Percentiles rank a stretch among this genome's conserved stretches.
phyloP scores from a whole-genome alignment of 106 monocot species.

The Dendrobium chrysotoxum region DNA sequence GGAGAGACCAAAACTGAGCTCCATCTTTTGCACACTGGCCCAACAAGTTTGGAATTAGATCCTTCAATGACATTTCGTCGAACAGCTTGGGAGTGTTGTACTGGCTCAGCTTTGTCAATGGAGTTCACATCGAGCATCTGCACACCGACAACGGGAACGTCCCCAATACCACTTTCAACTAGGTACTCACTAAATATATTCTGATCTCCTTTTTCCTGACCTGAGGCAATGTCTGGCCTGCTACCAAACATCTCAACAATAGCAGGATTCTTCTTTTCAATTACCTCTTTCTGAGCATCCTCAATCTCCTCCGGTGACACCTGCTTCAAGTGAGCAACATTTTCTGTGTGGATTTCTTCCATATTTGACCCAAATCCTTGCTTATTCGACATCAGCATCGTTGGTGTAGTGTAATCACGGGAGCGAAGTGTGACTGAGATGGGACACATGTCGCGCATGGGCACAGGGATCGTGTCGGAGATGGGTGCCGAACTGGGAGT shows the following conservation, averaged over 20 bases:
- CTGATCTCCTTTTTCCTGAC: slow-evolving; percentile 34
- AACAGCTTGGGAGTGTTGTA: no score
- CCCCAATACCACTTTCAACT: background rate
- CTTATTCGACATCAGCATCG: background rate
- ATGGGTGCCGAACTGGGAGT: no score
- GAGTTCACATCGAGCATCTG: no score
- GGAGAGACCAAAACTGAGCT: slow-evolving; percentile 40
- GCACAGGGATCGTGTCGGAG: no score
- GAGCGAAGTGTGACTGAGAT: no score
- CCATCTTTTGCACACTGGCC: slow-evolving; percentile 60
- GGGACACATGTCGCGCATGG: no score
- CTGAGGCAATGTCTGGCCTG: slow-evolving; percentile 4
- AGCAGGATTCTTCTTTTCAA: slow-evolving; percentile 66
- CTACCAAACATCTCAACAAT: slow-evolving; percentile 59
- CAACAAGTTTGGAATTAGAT: no score
- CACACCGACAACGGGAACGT: background rate
- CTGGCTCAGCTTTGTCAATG: no score
- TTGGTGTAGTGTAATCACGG: no score
- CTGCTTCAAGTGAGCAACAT: slow-evolving; percentile 46
- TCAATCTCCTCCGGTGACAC: slow-evolving; percentile 78
- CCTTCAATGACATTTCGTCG: no score
- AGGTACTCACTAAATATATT: background rate
- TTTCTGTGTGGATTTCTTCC: slow-evolving; percentile 74
- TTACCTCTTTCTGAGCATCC: slow-evolving; percentile 75
- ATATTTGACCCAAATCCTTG: slow-evolving; percentile 12